Percentiles rank a stretch among this genome's conserved stretches.
These are phyloP conservation scores for Tuber indicum DNA, from an alignment of 495 filamentous ascomycete genomes.

Conservation along the genomic window DNA sequence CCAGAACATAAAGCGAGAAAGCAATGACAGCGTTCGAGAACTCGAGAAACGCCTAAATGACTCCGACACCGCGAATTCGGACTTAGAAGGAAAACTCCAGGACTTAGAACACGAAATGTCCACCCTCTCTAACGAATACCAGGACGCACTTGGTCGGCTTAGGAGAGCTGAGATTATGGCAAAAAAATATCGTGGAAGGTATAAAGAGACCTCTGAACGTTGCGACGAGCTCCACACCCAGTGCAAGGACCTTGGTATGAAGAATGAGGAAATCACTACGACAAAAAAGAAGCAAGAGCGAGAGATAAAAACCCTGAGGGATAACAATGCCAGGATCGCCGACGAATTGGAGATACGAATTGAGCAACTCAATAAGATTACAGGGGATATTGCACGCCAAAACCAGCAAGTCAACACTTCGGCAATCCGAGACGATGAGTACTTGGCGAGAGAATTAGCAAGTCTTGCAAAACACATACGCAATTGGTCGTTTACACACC, in stretches of 20 bases:
- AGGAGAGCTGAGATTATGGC: not conserved
- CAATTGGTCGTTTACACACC: slow-evolving; percentile 18
- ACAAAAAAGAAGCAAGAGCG: not conserved
- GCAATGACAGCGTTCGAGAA: not conserved
- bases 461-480: slow-evolving; percentile 12
- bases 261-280: not conserved
- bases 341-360: not conserved
- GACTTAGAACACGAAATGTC: not conserved
- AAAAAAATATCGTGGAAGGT: not conserved
- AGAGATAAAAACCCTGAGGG: not conserved
- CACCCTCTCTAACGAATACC: not conserved
- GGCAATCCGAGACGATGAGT: slow-evolving; percentile 17
- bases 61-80: too few relatives aligned
- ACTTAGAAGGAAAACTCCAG: not conserved
- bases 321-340: not conserved
- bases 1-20: not conserved
- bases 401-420: not conserved
- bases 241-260: not conserved
- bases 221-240: not conserved
- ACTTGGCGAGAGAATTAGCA: slow-evolving; percentile 19
- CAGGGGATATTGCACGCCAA: not conserved
- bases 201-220: fast-evolving
- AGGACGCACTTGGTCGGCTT: not conserved
- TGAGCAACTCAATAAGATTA: not conserved
- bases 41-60: not conserved